These are phyloP conservation scores for Paspalum vaginatum DNA, from an alignment of 176 grass and related monocot species.

Conservation along the genomic window DNA sequence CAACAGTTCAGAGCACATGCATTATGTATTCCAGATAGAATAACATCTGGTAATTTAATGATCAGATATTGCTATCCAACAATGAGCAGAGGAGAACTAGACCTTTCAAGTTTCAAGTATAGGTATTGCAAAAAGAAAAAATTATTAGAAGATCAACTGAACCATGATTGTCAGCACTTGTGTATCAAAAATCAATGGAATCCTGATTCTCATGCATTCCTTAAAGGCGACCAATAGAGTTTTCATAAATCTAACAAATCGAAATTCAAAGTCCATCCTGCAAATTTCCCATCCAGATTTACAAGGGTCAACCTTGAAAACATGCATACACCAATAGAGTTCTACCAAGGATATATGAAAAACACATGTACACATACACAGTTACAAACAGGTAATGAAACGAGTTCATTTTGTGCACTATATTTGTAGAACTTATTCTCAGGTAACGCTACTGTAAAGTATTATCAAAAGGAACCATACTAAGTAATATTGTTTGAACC, in stretches of 20 bases:
- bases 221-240: slow-evolving; percentile 1
- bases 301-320: slow-evolving; percentile 2
- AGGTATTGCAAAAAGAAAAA: not conserved
- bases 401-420: not conserved
- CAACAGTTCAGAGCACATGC: not conserved
- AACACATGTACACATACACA: not conserved
- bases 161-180: slow-evolving; percentile 14
- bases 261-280: slow-evolving; percentile 20
- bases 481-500: slow-evolving; percentile 16
- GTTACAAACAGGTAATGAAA: not conserved
- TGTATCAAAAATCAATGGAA: slow-evolving; percentile 21
- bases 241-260: not conserved
- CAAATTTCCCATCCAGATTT: not conserved
- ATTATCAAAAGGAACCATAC: slow-evolving; percentile 7
- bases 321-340: slow-evolving; percentile 20
- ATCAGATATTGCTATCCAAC: too few species aligned
- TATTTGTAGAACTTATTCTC: slow-evolving; percentile 12
- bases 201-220: not conserved
- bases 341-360: not conserved
- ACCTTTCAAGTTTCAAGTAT: not conserved
- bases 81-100: not conserved
- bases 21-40: not conserved
- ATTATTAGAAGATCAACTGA: not conserved
- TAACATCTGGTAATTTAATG: not conserved
- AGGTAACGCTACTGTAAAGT: not conserved